phyloP scores from a whole-genome alignment of 2,329 filamentous ascomycete species.

The Emergomyces africanus region DNA sequence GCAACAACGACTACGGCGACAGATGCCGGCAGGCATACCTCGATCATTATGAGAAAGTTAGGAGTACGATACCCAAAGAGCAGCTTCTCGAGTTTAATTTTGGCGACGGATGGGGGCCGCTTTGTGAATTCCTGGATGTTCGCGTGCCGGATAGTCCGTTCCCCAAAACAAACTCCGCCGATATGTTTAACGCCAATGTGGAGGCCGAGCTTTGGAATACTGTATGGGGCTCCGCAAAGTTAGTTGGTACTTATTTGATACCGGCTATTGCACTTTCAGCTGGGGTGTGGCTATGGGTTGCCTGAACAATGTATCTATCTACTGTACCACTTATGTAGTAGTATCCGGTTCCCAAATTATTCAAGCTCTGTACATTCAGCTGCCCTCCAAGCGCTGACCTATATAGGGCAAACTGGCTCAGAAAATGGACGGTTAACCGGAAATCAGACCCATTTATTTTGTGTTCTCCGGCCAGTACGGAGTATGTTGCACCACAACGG shows the following conservation, averaged over 20 bases:
- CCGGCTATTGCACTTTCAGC: neutral
- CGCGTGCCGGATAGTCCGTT: conserved; percentile 39
- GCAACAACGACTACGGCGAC: conserved; percentile 4
- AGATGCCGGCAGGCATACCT: conserved; percentile 48
- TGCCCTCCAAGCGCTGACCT: neutral
- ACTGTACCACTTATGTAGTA: neutral
- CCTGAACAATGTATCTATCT: neutral
- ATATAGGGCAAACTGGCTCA: neutral
- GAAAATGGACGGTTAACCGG: neutral
- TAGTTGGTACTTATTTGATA: neutral
- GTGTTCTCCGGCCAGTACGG: neutral
- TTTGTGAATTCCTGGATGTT: conserved; percentile 43
- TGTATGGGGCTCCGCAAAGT: neutral
- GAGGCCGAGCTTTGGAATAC: neutral
- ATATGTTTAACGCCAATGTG: conserved; percentile 8
- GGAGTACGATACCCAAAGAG: conserved; percentile 34
- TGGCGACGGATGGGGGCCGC: conserved; percentile 38
- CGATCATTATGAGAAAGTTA: conserved; percentile 43
- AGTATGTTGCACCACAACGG: neutral
- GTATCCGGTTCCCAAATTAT: neutral
- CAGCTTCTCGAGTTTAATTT: conserved; percentile 42
- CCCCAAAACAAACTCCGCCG: conserved; percentile 24
- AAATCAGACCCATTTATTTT: neutral
- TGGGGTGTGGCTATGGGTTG: neutral
- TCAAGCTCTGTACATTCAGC: neutral